phyloP scores from a whole-genome alignment of 768 basidiomycete genomes.

The Naganishia friedmannii region DNA sequence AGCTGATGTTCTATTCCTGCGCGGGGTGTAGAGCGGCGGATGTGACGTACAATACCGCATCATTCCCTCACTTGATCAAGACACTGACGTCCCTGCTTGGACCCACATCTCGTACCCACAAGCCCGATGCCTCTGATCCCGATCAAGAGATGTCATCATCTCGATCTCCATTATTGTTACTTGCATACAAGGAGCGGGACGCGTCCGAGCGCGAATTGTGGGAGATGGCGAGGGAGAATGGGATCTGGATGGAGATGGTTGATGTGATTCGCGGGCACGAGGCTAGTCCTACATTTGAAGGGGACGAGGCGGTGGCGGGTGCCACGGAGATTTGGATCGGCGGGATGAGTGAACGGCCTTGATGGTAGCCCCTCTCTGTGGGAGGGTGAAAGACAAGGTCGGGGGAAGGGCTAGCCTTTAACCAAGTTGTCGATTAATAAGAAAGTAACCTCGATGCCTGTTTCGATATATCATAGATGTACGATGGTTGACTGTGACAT shows the following conservation, averaged over 20 bases:
- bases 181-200: conserved; percentile 88
- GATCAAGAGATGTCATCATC: too few species aligned
- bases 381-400: too few species aligned
- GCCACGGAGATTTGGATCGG: conserved; percentile 23
- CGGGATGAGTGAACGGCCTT: conserved; percentile 37
- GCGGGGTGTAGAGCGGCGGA: conserved; percentile 71
- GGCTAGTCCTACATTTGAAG: conserved; percentile 54
- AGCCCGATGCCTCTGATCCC: too few species aligned
- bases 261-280: conserved; percentile 63
- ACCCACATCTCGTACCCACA: conserved; percentile 38
- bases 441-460: too few species aligned
- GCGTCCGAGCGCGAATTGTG: conserved; percentile 70
- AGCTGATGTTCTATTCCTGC: too few species aligned
- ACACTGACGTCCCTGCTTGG: conserved; percentile 62
- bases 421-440: too few species aligned
- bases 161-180: conserved; percentile 58
- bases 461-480: too few species aligned
- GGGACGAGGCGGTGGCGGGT: conserved; percentile 18
- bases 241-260: conserved; percentile 61
- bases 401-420: too few species aligned
- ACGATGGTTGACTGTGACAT: too few species aligned
- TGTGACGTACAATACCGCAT: conserved; percentile 83
- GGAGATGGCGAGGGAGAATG: conserved; percentile 60
- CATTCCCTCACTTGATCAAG: conserved; percentile 72
- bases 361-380: too few species aligned